Percentiles rank a stretch among this genome's conserved stretches.
phyloP scores from a whole-genome alignment of 805 yeast genomes.

The Pichia gijzeniarum region DNA sequence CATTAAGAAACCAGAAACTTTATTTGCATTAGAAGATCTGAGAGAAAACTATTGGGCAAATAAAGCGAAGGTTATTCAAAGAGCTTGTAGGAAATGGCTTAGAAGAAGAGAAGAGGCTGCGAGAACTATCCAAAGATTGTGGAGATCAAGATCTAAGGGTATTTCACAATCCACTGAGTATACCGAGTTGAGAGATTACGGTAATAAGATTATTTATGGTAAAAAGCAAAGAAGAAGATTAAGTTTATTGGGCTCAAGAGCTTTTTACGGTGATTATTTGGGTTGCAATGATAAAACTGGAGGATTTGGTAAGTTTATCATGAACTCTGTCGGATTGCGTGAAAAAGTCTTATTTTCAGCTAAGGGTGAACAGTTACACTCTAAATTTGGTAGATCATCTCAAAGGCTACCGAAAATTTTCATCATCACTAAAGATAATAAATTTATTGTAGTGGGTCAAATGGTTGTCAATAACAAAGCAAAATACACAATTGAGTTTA shows the following conservation, averaged over 20 bases:
- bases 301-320: conserved; percentile 69
- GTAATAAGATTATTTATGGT: conserved; percentile 60
- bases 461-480: conserved; percentile 51
- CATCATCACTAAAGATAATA: conserved; percentile 53
- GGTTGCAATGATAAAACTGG: conserved; percentile 69
- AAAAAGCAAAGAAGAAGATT: conserved; percentile 86
- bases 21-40: conserved; percentile 92
- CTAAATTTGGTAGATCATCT: conserved; percentile 92
- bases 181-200: conserved; percentile 81
- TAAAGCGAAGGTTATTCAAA: conserved; percentile 95
- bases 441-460: conserved; percentile 69
- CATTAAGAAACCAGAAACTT: conserved; percentile 93
- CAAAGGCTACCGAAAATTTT: conserved; percentile 67
- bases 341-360: conserved; percentile 72
- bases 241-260: conserved; percentile 81
- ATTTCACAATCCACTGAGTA: conserved; percentile 43
- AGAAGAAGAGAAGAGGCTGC: conserved; percentile 85
- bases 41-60: conserved; percentile 96
- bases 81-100: conserved; percentile 88
- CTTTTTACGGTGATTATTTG: conserved; percentile 91
- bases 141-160: conserved; percentile 76
- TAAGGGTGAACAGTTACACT: conserved; percentile 71
- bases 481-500: conserved; percentile 54
- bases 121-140: conserved; percentile 67
- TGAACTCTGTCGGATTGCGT: conserved; percentile 59